Conservation (phyloP, 2,329 filamentous ascomycete genomes). For the Juglanconis oblonga region DNA sequence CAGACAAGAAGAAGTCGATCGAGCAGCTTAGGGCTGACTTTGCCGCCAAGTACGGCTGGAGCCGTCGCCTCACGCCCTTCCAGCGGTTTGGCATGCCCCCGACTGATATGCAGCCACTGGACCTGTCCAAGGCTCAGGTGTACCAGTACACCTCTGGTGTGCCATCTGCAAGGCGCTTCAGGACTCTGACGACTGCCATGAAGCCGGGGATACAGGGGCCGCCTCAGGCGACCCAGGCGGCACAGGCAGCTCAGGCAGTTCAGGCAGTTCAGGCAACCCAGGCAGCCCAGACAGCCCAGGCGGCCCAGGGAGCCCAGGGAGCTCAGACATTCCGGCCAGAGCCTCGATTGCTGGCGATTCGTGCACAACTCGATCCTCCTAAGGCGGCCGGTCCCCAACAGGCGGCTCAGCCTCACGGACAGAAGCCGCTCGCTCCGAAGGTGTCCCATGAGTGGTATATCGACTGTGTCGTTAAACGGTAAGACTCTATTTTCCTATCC, state of each 20-base stretch:
- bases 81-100: background rate
- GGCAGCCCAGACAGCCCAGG: too few relatives aligned
- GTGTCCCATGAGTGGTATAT: background rate
- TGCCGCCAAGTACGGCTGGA: background rate
- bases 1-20: background rate
- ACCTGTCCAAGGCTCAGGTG: background rate
- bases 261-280: too few relatives aligned
- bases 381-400: too few relatives aligned
- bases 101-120: background rate
- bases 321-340: too few relatives aligned
- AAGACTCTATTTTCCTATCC: background rate
- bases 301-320: too few relatives aligned
- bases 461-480: background rate
- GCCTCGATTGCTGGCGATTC: too few relatives aligned
- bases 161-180: background rate
- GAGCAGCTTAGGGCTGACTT: background rate
- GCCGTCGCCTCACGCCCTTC: background rate
- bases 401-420: too few relatives aligned
- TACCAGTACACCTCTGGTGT: background rate
- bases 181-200: background rate
- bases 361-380: too few relatives aligned
- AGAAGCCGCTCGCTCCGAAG: background rate
- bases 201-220: background rate
- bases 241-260: too few relatives aligned
- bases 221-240: background rate